Percentiles rank a stretch among this genome's conserved stretches.
Conservation (phyloP, 768 basidiomycete species). For the Lanmaoa rubissima region DNA sequence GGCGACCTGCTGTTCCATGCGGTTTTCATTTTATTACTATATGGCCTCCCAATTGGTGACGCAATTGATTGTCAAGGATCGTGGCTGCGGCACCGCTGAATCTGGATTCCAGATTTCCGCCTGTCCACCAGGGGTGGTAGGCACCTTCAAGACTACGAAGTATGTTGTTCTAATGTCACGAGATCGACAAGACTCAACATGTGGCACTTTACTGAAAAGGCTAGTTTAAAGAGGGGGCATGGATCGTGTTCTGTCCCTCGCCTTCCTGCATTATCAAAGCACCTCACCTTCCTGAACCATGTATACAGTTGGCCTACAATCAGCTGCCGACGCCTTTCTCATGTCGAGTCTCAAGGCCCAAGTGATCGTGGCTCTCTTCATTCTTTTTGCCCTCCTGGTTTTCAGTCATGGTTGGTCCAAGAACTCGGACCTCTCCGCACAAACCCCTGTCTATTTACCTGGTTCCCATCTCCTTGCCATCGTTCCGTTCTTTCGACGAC, state of each 20-base stretch:
- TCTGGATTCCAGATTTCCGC: too few species aligned
- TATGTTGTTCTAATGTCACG: constrained; percentile 13
- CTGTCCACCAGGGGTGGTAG: too few species aligned
- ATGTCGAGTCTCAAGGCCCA: constrained; percentile 33
- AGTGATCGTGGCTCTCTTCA: constrained; percentile 33
- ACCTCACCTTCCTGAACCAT: constrained; percentile 32
- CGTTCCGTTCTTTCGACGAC: constrained; percentile 62
- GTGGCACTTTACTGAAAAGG: constrained; percentile 13
- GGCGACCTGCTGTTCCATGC: too few species aligned
- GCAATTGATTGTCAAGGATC: too few species aligned
- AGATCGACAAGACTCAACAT: constrained; percentile 21
- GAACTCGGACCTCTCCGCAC: constrained; percentile 38
- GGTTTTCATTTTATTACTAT: too few species aligned
- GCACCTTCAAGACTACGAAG: too few species aligned
- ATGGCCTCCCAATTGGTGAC: too few species aligned
- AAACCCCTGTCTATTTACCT: constrained; percentile 54
- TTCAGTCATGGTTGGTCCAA: constrained; percentile 38
- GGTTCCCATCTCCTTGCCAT: constrained; percentile 57
- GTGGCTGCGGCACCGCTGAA: too few species aligned
- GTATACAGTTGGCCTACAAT: constrained; percentile 43
- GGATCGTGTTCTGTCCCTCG: constrained; percentile 23
- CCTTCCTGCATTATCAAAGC: constrained; percentile 24
- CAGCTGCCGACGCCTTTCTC: constrained; percentile 37
- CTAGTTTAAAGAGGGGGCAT: constrained; percentile 25
- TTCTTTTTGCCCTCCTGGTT: constrained; percentile 41